Conservation (phyloP, 768 basidiomycete species). For the Trametes cingulata region DNA sequence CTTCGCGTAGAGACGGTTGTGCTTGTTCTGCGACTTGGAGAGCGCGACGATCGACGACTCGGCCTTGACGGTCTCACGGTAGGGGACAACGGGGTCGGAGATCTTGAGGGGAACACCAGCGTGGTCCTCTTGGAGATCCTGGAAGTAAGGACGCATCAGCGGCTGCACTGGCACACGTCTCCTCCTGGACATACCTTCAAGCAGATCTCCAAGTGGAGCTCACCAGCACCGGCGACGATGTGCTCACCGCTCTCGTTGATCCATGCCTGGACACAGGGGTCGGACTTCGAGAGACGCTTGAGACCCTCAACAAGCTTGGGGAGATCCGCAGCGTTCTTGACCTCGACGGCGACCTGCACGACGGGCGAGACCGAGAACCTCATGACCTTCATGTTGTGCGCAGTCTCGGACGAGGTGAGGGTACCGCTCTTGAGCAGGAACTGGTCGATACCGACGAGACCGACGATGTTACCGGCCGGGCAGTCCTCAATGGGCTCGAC, state of each 20-base stretch:
- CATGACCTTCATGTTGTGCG: slow-evolving; percentile 99
- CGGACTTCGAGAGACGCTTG: slow-evolving; percentile 99
- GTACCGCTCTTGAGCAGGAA: slow-evolving; percentile 99
- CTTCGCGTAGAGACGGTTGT: slow-evolving; percentile 97
- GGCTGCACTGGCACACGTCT: too few relatives aligned
- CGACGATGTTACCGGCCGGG: slow-evolving; percentile 97
- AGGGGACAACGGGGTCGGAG: slow-evolving; percentile 96
- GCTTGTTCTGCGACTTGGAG: slow-evolving; percentile 99
- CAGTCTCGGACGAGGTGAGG: slow-evolving; percentile 95
- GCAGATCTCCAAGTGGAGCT: slow-evolving; percentile 99
- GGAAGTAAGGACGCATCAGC: slow-evolving; percentile 1
- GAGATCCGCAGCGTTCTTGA: slow-evolving; percentile 98
- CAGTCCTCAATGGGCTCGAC: slow-evolving; percentile 99
- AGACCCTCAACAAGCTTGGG: slow-evolving; percentile 99
- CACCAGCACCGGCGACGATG: slow-evolving; percentile 99
- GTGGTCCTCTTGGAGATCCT: slow-evolving; percentile 99
- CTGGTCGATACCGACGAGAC: slow-evolving; percentile 99
- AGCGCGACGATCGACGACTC: slow-evolving; percentile 96
- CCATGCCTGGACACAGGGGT: slow-evolving; percentile 98
- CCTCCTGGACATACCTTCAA: slow-evolving; percentile 67
- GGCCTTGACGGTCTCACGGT: slow-evolving; percentile 95
- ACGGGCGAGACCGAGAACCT: slow-evolving; percentile 99
- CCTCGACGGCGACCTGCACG: slow-evolving; percentile 98
- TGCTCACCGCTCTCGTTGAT: slow-evolving; percentile 93
- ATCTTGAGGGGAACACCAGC: slow-evolving; percentile 99